Percentiles rank a stretch among this genome's conserved stretches.
Evolutionary conservation across 1,139 yeast genomes (phyloP).

Genomic region (Debaryomyces robertsiae): DNA sequence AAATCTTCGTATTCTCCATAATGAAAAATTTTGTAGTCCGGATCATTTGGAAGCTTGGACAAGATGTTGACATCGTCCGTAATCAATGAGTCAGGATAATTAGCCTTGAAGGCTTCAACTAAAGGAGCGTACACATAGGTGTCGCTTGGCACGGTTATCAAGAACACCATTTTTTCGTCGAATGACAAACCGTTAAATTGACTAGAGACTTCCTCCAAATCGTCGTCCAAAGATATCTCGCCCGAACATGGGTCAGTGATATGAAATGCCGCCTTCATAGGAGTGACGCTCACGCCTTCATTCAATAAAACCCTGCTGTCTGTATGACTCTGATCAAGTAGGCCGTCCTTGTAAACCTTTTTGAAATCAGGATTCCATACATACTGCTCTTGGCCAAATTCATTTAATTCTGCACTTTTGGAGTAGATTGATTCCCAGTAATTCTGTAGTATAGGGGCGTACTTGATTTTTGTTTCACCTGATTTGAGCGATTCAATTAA

Average conservation of each 20-base stretch:
- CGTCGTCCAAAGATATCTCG: conserved; percentile 46
- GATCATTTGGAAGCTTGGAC: conserved; percentile 21
- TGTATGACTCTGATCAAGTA: conserved; percentile 52
- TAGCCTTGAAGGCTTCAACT: conserved; percentile 38
- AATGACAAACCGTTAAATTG: conserved; percentile 21
- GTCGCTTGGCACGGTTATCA: conserved; percentile 37
- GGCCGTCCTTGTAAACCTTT: conserved; percentile 62
- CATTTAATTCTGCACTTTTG: conserved; percentile 23
- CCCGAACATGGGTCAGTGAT: conserved; percentile 58
- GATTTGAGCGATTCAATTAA: conserved; percentile 52
- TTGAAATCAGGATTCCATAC: conserved; percentile 85
- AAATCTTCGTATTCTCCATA: conserved; percentile 90
- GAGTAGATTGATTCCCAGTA: conserved; percentile 68
- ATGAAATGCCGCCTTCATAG: conserved; percentile 74
- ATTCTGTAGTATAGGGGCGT: conserved; percentile 78
- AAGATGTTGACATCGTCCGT: conserved; percentile 28
- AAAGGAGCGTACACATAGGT: conserved; percentile 66
- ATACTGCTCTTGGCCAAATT: conserved; percentile 43
- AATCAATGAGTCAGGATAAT: conserved; percentile 30
- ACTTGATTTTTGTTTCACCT: conserved; percentile 59
- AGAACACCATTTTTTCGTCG: conserved; percentile 22
- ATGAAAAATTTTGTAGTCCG: conserved; percentile 52
- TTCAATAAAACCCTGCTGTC: conserved; percentile 58
- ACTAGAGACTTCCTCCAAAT: conserved; percentile 16
- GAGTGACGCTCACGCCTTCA: conserved; percentile 73